phyloP scores from a whole-genome alignment of 148 eudicot species.

The Cornus kousa region DNA sequence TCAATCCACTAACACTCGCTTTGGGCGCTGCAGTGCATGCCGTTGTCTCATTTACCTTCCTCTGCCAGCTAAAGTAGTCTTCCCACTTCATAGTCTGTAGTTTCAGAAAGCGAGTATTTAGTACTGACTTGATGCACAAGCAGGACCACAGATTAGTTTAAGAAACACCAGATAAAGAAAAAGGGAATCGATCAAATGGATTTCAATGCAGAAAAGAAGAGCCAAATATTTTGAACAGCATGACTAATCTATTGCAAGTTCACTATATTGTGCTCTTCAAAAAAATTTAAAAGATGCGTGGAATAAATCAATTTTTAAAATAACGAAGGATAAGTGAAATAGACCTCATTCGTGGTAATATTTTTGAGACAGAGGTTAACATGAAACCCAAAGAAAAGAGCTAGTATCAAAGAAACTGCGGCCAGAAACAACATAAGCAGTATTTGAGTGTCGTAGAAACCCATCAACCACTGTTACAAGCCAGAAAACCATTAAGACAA shows the following conservation, averaged over 20 bases:
- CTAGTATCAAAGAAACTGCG: constrained; percentile 71
- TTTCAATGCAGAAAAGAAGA: background rate
- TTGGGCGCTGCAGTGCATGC: constrained; percentile 48
- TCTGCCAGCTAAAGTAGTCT: constrained; percentile 63
- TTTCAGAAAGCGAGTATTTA: constrained; percentile 10
- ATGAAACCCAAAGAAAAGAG: constrained; percentile 86
- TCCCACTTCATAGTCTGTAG: constrained; percentile 85
- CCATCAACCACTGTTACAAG: constrained; percentile 77
- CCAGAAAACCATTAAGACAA: constrained; percentile 9
- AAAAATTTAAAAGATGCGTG: background rate
- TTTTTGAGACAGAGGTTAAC: constrained; percentile 76
- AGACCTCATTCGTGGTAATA: constrained; percentile 93
- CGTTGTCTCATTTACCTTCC: constrained; percentile 74
- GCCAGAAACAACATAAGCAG: constrained; percentile 83
- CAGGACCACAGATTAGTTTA: background rate
- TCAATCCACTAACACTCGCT: constrained; percentile 30
- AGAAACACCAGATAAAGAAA: too few species aligned
- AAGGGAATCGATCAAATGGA: too few species aligned
- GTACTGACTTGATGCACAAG: too few species aligned
- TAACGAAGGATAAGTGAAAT: constrained; percentile 3
- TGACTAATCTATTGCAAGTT: background rate
- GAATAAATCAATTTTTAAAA: constrained; percentile 4
- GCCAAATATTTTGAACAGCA: background rate
- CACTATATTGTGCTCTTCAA: background rate
- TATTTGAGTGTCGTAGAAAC: too few species aligned